Conservation (phyloP, 768 basidiomycete species). For the Tephrocybe sp. region DNA sequence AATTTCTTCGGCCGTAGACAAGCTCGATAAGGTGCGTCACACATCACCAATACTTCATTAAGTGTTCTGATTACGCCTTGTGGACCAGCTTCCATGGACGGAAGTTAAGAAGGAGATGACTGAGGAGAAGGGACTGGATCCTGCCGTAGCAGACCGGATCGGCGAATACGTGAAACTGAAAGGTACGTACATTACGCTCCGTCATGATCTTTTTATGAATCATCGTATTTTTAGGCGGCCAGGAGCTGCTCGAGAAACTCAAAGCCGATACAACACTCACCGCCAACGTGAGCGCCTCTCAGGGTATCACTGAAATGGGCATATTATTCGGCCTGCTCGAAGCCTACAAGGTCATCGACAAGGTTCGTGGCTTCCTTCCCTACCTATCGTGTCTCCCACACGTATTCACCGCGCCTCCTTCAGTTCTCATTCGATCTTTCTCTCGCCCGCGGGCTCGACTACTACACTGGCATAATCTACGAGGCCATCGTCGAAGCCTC, state of each 20-base stretch:
- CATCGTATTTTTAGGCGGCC: too few relatives aligned
- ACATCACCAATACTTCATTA: neutral
- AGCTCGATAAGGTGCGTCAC: slow-evolving; percentile 84
- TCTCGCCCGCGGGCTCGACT: slow-evolving; percentile 95
- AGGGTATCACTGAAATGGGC: slow-evolving; percentile 85
- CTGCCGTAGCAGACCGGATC: slow-evolving; percentile 84
- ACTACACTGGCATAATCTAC: slow-evolving; percentile 98
- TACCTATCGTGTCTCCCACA: neutral
- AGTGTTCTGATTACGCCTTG: neutral
- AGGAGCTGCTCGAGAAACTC: slow-evolving; percentile 70
- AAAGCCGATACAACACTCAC: slow-evolving; percentile 60
- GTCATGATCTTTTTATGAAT: neutral
- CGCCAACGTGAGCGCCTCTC: slow-evolving; percentile 70
- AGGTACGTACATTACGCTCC: slow-evolving; percentile 40
- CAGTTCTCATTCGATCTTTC: slow-evolving; percentile 96
- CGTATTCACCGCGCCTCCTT: slow-evolving; percentile 2
- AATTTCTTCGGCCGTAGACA: slow-evolving; percentile 97
- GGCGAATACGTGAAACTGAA: slow-evolving; percentile 97
- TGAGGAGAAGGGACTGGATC: slow-evolving; percentile 86
- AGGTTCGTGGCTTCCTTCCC: slow-evolving; percentile 40
- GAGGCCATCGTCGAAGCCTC: slow-evolving; percentile 94
- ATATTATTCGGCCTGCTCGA: slow-evolving; percentile 79
- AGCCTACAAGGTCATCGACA: slow-evolving; percentile 76
- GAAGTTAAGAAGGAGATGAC: slow-evolving; percentile 98
- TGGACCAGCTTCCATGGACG: slow-evolving; percentile 70